Evolutionary conservation across 1,284 basidiomycete species (phyloP), one percentile per base, ranked within the genome.

Genomic region (Singerocomus rubriflavus): DNA sequence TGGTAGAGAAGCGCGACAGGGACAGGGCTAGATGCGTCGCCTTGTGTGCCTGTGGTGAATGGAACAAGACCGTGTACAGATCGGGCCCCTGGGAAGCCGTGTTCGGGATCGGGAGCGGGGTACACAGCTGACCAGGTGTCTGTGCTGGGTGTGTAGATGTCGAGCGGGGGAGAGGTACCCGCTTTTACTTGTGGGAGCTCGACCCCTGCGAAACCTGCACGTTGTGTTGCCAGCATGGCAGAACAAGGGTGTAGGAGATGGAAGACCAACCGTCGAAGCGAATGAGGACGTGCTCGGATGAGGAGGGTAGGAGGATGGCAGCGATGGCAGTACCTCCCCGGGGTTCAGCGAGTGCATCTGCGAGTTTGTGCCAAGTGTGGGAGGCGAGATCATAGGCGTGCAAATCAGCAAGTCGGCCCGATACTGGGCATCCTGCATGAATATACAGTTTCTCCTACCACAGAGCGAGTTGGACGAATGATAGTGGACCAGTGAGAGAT

Each of bases 281-380:
- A 21, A 63, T 25, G 31, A 65, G 52, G 6, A 64, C 52, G 25
- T 37, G 46, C 25, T 56, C 64, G 4, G 32, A 32, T 72, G 72
- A 2, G 57, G 64, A 69, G 0, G 88, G 86, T 3, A 89, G 76
- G 6, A 80, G 79, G 6, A 91, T 85, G 32, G 86, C 77, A 63
- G 91, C 90, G 57, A 87, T 73, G 2, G 83, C 75, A 1, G 83
- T 82, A 0, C 73, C 73, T 9, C 74, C 73, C 4, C 73, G 66
- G 1, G 61, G 63, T 4, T 69, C 70, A 1, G 61, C 69, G 2
- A 75, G 75, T 0, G 70, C 75, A 17, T 64, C 54, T 17, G 71
- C 58, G 12, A 71, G 63, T 14, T 37, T 21, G 33, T 60, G 41
- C 76, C 75, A 77, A 21, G 46, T 54, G 11, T 54, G 48, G 2